Conservation (phyloP, 2,329 filamentous ascomycete genomes). For the Macrophomina phaseolina region DNA sequence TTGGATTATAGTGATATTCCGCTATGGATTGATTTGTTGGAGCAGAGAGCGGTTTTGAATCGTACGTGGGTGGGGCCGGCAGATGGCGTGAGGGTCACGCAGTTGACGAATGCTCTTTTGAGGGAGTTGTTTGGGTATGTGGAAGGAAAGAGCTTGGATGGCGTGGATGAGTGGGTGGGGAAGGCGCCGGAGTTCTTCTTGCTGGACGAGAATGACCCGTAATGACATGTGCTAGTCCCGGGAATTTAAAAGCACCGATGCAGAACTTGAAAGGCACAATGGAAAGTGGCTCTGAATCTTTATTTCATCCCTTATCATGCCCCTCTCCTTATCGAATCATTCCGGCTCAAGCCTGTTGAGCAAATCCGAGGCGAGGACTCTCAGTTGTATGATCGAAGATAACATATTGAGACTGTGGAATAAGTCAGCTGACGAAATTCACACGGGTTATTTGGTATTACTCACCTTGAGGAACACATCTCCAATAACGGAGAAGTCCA, state of each 20-base stretch:
- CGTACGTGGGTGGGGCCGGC: constrained; percentile 2
- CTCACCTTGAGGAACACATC: constrained; percentile 76
- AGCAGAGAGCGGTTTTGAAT: constrained; percentile 30
- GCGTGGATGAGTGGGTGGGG: not conserved
- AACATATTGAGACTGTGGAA: constrained; percentile 62
- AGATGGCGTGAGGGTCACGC: not conserved
- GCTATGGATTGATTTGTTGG: constrained; percentile 36
- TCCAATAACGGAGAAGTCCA: constrained; percentile 73
- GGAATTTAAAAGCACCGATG: too few relatives aligned
- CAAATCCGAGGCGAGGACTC: constrained; percentile 48
- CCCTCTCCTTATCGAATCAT: not conserved
- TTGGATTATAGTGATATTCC: constrained; percentile 36
- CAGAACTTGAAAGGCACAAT: too few relatives aligned
- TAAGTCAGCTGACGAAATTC: not conserved
- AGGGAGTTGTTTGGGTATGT: not conserved
- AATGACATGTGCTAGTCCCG: too few relatives aligned
- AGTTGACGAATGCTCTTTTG: not conserved
- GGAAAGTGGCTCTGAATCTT: too few relatives aligned
- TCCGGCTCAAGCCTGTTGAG: constrained; percentile 8
- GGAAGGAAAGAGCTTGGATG: not conserved
- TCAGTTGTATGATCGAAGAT: constrained; percentile 65
- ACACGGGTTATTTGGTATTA: not conserved
- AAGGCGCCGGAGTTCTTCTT: not conserved
- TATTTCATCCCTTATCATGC: too few relatives aligned
- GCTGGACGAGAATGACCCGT: not conserved